phyloP scores from a whole-genome alignment of 495 filamentous ascomycete genomes.

The Bacidia rubella region DNA sequence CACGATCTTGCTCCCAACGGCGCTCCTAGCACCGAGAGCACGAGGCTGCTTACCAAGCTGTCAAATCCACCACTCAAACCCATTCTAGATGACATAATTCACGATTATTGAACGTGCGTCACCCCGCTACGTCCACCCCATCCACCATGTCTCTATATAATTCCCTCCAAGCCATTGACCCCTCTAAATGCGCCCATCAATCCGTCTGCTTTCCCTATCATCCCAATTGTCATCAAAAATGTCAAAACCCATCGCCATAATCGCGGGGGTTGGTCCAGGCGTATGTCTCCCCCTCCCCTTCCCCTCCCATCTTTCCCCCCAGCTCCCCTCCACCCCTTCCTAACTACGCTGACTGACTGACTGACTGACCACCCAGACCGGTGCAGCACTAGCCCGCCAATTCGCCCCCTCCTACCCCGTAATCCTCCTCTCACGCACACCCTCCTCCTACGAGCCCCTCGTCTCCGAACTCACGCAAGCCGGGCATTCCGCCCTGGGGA shows the following conservation, averaged over 20 bases:
- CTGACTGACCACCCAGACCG: conserved; percentile 13
- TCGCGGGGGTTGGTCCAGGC: conserved; percentile 64
- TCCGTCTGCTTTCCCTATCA: neutral
- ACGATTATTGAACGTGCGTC: neutral
- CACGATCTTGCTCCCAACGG: neutral
- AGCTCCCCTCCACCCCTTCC: neutral
- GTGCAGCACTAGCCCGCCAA: conserved; percentile 46
- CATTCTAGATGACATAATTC: neutral
- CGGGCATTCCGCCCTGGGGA: conserved; percentile 62
- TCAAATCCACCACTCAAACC: neutral
- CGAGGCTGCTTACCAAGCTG: neutral
- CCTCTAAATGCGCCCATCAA: neutral
- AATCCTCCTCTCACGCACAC: conserved; percentile 57
- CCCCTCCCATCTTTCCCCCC: conserved; percentile 2
- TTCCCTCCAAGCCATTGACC: neutral
- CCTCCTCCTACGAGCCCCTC: conserved; percentile 50
- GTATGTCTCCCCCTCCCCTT: conserved; percentile 32
- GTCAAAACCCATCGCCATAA: conserved; percentile 39
- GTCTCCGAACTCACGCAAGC: conserved; percentile 57
- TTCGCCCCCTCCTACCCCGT: conserved; percentile 67
- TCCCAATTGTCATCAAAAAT: neutral
- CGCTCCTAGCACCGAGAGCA: neutral
- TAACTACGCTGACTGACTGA: neutral
- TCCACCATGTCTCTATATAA: neutral
- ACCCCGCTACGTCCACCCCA: neutral